Base-by-base conservation (phyloP, 495 filamentous ascomycete genomes). In the Daldinia concentrica region DNA sequence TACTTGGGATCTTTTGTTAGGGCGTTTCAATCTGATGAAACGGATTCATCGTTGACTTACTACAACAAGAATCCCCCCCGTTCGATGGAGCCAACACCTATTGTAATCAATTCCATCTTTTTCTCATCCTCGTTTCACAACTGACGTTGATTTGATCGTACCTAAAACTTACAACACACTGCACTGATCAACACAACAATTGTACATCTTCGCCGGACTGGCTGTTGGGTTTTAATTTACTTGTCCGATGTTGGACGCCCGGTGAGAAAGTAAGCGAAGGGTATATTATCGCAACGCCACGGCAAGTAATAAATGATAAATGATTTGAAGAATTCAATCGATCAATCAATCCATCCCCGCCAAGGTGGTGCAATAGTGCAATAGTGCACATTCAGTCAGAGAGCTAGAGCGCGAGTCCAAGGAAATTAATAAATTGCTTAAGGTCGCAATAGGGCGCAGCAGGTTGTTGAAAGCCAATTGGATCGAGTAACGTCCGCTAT, bases 391-490 rank as follows among this genome's bases (percentile, higher is more conserved):
- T 55, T 55, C 15, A 32, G 30, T 30, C 39, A 34, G 29, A 56
- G 29, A 39, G 15, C 36, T 17, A 66, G 61, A 37, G 61, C 39
- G 50, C 60, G 24, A 64, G 52, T 72, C 56, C 48, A 72, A 62
- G 61, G 57, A 68, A 68, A 72, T 68, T 73, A 54, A 30, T 59
- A 69, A 62, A 72, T 72, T 72, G 70, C 41, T 43, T 39, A 39
- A 71, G 61, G 61, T 68, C 37, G 65, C 60, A 68, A 45, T 56
- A 69, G 61, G 71, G 71, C 71, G 71, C 71, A 73, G 71, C 66
- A 73, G 17, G 7, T 48, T 48, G 7, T 48, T 48, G 17, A 52
- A 52, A 69, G 62, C 66, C 66, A 73, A 73, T 73, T 69, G 65
- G 66, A 57, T 65, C 55, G 66, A 36, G 57, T n/a, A 17, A 51